phyloP scores from a whole-genome alignment of 768 basidiomycete genomes.

The Chalciporus piperatus region DNA sequence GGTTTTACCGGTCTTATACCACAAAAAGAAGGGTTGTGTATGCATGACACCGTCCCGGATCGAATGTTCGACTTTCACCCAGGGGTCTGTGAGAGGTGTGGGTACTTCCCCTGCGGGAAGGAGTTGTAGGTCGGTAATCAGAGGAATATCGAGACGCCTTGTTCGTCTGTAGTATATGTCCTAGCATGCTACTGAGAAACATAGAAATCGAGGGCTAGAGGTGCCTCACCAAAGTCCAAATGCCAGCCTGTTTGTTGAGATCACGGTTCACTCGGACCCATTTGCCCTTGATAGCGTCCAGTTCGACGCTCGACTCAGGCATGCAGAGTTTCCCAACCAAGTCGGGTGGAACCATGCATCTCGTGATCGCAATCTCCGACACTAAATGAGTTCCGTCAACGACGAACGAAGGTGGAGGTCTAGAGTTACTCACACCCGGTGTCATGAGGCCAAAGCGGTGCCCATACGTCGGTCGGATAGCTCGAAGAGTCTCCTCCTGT shows the following conservation, averaged over 20 bases:
- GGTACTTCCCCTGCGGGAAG: constrained; percentile 56
- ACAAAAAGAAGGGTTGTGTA: constrained; percentile 61
- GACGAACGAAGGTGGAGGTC: not conserved
- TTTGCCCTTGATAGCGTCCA: constrained; percentile 74
- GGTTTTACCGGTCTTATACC: constrained; percentile 75
- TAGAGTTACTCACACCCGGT: constrained; percentile 23
- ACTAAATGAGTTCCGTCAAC: constrained; percentile 41
- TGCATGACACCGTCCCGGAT: constrained; percentile 60
- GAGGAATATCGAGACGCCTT: constrained; percentile 73
- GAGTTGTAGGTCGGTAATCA: constrained; percentile 71
- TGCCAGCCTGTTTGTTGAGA: constrained; percentile 62
- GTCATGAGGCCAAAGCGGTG: constrained; percentile 28
- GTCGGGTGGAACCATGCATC: constrained; percentile 64
- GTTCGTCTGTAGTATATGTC: constrained; percentile 85
- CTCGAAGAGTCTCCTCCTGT: constrained; percentile 52
- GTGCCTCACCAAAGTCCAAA: constrained; percentile 57
- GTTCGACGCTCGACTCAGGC: constrained; percentile 65
- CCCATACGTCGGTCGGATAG: constrained; percentile 64
- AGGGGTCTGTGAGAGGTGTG: constrained; percentile 44
- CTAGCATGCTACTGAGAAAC: constrained; percentile 25
- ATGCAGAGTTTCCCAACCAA: constrained; percentile 58
- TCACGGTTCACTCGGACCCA: constrained; percentile 90
- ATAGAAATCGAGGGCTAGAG: not conserved
- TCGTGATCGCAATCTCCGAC: constrained; percentile 72
- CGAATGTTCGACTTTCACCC: constrained; percentile 65